phyloP scores from a whole-genome alignment of 2,329 filamentous ascomycete genomes.

The Pseudocercospora fijiensis region DNA sequence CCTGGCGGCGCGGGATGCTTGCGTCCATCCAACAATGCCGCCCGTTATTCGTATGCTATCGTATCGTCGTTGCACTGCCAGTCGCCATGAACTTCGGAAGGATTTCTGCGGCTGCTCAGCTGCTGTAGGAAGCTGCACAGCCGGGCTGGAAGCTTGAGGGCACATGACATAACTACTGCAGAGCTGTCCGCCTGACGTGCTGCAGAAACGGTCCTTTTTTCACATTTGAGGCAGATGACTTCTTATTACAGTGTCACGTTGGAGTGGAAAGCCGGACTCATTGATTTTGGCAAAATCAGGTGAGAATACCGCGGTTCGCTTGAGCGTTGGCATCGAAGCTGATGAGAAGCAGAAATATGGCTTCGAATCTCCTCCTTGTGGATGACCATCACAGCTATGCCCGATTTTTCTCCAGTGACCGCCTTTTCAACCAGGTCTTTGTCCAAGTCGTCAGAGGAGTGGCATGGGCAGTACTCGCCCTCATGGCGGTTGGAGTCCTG shows the following conservation, averaged over 20 bases:
- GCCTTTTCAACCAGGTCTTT: background rate
- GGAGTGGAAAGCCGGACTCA: background rate
- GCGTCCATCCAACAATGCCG: background rate
- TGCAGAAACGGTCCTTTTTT: background rate
- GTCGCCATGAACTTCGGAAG: background rate
- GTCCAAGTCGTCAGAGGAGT: background rate
- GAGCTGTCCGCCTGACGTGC: slow-evolving; percentile 6
- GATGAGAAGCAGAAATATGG: background rate
- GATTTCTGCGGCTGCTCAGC: slow-evolving; percentile 3
- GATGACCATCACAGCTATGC: background rate
- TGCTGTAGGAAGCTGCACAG: slow-evolving; percentile 2
- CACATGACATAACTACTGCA: background rate
- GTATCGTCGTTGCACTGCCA: background rate
- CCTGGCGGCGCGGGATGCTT: background rate
- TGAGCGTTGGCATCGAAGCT: background rate
- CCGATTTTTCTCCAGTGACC: background rate
- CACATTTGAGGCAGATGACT: background rate
- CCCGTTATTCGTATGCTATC: background rate
- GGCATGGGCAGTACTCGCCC: background rate
- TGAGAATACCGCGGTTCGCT: background rate
- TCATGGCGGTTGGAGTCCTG: background rate
- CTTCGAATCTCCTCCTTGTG: background rate
- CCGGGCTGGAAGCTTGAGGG: background rate
- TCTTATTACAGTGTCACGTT: background rate
- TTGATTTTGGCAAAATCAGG: background rate